Base-by-base conservation (phyloP, 768 basidiomycete genomes). In the Tulasnella sp. region DNA sequence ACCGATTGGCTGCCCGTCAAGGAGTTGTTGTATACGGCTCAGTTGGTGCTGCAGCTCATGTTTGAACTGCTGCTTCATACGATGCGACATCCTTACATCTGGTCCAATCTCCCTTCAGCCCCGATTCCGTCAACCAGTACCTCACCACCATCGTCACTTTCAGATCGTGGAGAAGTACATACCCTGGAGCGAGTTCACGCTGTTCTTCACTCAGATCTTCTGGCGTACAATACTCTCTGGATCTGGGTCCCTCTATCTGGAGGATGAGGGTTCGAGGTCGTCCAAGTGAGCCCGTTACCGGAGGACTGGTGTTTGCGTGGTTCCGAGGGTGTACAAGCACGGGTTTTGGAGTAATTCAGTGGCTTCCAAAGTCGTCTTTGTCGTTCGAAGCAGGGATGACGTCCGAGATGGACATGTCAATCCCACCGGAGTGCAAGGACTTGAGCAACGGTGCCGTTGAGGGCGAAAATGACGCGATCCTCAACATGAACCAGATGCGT, bases 291-390 rank as follows among this genome's bases (percentile, higher is more conserved):
- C 26, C 89, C 92, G 0, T 81, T 98, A 1, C 85, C 91, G 0
- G 97, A 99, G 79, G 97, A 98, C 77, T 98, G 95, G 95, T 92
- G 91, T 77, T 78, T 98, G 75, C 86, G 97, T 37, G 97, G 97
- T 0, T 93, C 95, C 89, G 95, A 95, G 88, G 74, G 88, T 98
- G 17, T 98, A 90, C 78, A 94, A 96, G 79, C 87, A 92, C 44
- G 96, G 95, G 0, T 98, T 90, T 79, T 99, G 97, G 97, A 92
- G 90, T 78, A 83, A 85, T 34, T 32, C 47, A 4, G 3, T 1
- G 12, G 2, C 44, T 22, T 47, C n/a, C 44, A 22, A 42, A n/a
- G 16, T 42, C 3, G 42, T 42, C 19, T 62, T 81, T 40, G 77
- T 81, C 74, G 35, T n/a, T n/a, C n/a, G 36, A 36, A 9, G 22